A percentile compares a stretch with the other conserved stretches of the same genome.
These are phyloP conservation scores for Leccinum idahoense DNA, from an alignment of 1,284 basidiomycete genomes.

Conservation along the genomic window DNA sequence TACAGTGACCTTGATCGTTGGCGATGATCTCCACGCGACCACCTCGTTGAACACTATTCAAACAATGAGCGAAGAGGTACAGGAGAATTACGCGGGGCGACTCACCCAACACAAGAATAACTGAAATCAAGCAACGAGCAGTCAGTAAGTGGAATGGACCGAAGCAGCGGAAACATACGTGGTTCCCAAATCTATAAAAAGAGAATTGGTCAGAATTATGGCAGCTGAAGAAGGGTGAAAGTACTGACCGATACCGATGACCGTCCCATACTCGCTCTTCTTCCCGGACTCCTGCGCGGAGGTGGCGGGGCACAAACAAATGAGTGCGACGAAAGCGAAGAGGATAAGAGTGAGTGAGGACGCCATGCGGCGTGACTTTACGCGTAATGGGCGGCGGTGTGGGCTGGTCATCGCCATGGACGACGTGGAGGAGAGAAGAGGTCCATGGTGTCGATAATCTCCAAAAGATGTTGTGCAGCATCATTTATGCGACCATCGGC, in stretches of 20 bases:
- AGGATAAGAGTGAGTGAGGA: conserved; percentile 63
- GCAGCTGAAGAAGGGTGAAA: background rate
- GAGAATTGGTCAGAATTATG: conserved; percentile 16
- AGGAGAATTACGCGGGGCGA: background rate
- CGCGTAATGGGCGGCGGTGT: conserved; percentile 47
- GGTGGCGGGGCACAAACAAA: conserved; percentile 57
- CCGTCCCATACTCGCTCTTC: conserved; percentile 76
- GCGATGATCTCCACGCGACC: conserved; percentile 96
- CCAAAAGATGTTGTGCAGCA: too few relatives aligned
- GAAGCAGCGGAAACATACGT: conserved; percentile 44
- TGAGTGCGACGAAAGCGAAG: conserved; percentile 58
- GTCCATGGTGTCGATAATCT: background rate
- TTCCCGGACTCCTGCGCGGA: conserved; percentile 50
- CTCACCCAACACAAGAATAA: conserved; percentile 75
- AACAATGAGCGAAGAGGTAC: background rate
- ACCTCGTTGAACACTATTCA: conserved; percentile 77
- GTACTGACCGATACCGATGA: conserved; percentile 90
- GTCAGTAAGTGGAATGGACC: conserved; percentile 15
- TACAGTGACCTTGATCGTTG: conserved; percentile 97
- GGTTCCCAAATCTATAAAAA: conserved; percentile 66
- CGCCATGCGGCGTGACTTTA: conserved; percentile 52
- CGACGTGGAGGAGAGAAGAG: conserved; percentile 13
- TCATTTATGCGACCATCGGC: too few relatives aligned
- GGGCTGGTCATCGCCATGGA: conserved; percentile 33
- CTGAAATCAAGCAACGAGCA: conserved; percentile 32